Base-by-base conservation (phyloP, 495 filamentous ascomycete genomes). In the Penicillium cosmopolitanum region DNA sequence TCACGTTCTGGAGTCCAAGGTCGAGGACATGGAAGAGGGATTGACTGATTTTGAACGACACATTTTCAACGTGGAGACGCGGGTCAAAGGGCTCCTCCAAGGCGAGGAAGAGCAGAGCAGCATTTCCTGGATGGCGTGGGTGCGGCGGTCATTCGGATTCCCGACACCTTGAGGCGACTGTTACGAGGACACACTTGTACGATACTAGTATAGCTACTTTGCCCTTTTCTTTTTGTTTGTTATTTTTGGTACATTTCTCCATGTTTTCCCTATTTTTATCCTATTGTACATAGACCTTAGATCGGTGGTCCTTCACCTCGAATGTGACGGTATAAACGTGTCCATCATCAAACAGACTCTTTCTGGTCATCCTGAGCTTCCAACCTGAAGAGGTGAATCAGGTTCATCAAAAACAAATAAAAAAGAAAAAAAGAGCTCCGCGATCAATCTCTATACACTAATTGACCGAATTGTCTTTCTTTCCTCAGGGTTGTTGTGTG, bases 1-100 rank as follows among this genome's bases (percentile, higher is more conserved):
- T 36, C 84, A 85, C 52, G 89, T 86, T 21, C 77, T 98, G 21
- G 82, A 89, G 50, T 88, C 87, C 18, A 92, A 91, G 66, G 89
- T 97, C 34, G 84, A 89, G 59, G 95, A 98, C 65, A 89, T 97
- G 36, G 94, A 97, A 65, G 87, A 91, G 51, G 90, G 90, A 0
- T 82, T 96, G 10, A 77, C 72, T 16, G 91, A 95, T 55, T 96
- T 96, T 68, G 91, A 89, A 69, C 81, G 84, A 35, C 89, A 92
- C 67, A 92, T 98, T 3, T 78, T 83, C 43, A 85, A 89, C 53
- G 81, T 97, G 19, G 96, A 98, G 77, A 77, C 74, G 36, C 82
- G 89, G 44, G 86, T 91, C 0, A 84, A 84, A 42, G 86, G 89
- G 63, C 71, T 96, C n/a, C 87, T 81, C 18, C 63, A 75, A 83